A percentile compares a stretch with the other conserved stretches of the same genome.
phyloP scores from a whole-genome alignment of 805 yeast genomes.

The Candida patagonica region DNA sequence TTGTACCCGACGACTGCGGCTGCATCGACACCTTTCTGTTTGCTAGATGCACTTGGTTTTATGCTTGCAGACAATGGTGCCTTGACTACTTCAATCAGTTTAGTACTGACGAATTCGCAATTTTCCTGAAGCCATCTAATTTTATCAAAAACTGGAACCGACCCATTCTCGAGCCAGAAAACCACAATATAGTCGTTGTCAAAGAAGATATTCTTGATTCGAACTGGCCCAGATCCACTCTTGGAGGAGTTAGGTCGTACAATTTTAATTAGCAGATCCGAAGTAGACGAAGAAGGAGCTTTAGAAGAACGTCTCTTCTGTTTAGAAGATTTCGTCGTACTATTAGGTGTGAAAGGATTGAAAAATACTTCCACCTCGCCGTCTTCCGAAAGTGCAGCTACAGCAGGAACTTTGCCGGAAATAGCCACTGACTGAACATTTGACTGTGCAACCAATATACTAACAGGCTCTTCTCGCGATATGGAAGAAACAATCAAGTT shows the following conservation, averaged over 20 bases:
- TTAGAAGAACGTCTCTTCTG: conserved; percentile 8
- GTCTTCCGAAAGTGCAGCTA: conserved; percentile 60
- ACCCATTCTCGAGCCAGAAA: conserved; percentile 27
- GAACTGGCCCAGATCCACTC: conserved; percentile 9
- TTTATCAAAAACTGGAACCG: conserved; percentile 25
- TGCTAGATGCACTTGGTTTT: conserved; percentile 2
- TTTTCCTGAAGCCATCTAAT: conserved; percentile 12
- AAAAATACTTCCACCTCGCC: conserved; percentile 67
- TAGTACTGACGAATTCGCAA: not conserved
- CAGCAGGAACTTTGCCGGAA: conserved; percentile 19
- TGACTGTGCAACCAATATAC: conserved; percentile 63
- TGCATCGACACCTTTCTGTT: conserved; percentile 25
- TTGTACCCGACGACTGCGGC: conserved; percentile 34
- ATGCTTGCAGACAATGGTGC: conserved; percentile 2
- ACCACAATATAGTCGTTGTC: conserved; percentile 12
- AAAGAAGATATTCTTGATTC: conserved; percentile 10
- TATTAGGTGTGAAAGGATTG: conserved; percentile 33
- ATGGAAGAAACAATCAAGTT: conserved; percentile 64
- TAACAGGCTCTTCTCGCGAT: conserved; percentile 34
- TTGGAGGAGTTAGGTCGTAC: conserved; percentile 9
- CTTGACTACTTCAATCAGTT: conserved; percentile 6
- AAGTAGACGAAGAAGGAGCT: conserved; percentile 7
- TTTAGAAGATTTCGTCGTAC: conserved; percentile 1
- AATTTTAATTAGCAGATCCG: conserved; percentile 10
- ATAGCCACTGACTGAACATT: conserved; percentile 39